Evolutionary conservation across 257 asterid genomes (phyloP), one percentile per base, ranked within the genome.

Genomic region (Gardenia jasminoides): DNA sequence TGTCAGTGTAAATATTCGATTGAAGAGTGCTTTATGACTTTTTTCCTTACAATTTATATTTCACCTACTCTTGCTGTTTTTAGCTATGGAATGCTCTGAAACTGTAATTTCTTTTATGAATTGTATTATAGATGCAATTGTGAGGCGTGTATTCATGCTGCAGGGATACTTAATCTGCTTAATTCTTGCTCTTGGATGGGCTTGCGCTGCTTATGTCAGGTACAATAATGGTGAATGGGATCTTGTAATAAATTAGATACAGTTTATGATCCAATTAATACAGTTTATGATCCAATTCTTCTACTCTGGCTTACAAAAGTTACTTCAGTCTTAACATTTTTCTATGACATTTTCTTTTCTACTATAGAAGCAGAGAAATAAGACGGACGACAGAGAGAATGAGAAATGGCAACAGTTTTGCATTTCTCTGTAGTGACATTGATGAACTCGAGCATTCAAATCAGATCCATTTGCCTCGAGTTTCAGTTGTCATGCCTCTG

Each of bases 141-240:
- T 50, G 48, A 56, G 75, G 70, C 75, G 16, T 81, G 26, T 80
- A 1, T 75, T 72, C 75, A 56, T 84, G 76, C 72, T 87, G 82
- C 92, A 96, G 99, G 99, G 99, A 76, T 91, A 82, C 83, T 16
- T 78, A 15, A 93, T 96, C 78, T 91, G 97, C 91, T 88, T 93
- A 79, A 3, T 78, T 77, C 98, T 96, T 78, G 97, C 97, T 77
- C 91, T 91, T 91, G 99, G 99, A 80, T 96, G 99, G 99, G 90
- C 83, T 79, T 83, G 86, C 85, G 99, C 99, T 84, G 90, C 98
- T 67, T 88, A 81, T 83, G 97, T 96, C 84, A 96, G 99, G 99
- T 93, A 90, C 46, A 75, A 0, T 26, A 67, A 72, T 75, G 64
- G 66, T 77, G 67, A 39, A 80, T 72, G 72, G 79, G 41, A 24